Base-by-base conservation (phyloP, 2,329 filamentous ascomycete species). In the Parastagonospora nodorum region DNA sequence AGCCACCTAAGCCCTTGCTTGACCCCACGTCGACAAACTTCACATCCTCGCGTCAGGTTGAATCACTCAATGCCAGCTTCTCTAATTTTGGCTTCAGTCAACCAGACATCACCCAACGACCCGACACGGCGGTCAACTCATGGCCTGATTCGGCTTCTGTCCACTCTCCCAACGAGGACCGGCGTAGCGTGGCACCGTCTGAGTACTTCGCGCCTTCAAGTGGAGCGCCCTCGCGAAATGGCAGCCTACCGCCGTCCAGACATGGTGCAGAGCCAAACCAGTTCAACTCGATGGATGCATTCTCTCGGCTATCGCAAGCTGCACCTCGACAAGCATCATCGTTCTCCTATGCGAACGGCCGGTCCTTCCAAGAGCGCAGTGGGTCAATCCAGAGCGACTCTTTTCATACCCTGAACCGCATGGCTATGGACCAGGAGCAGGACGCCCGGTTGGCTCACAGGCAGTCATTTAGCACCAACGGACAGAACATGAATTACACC, bases 181-280 rank as follows among this genome's bases (percentile, higher is more conserved):
- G 75, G 30, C 68, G 72, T 27, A 71, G 75, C 44, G 63, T 72
- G 16, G 67, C 71, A 41, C 68, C 69, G 35, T 72, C 74, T 4
- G 73, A 77, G 8, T 83, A 78, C 61, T 76, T 79, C 54, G 72
- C 67, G 30, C 64, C 75, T 12, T 69, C 70, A 1, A 79, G 78
- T 41, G 74, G 74, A 41, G 72, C 76, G 14, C 68, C 75, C 3
- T 80, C 82, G n/a, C 77, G 82, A 52, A 84, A 84, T 50, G 73
- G 76, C 36, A 84, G 78, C 66, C 72, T 83, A 40, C 82, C 84
- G 38, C 78, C 83, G 2, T 84, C 84, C 31, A 78, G 82, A 41
- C 80, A 83, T 48, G 74, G 76, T 9, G 74, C 74, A 12, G 74
- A 79, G 39, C 68, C 70, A 19, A 56, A 69, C 5, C 66, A 68